A percentile compares a stretch with the other conserved stretches of the same genome.
Conservation (phyloP, 257 asterid species). For the Solanum verrucosum region DNA sequence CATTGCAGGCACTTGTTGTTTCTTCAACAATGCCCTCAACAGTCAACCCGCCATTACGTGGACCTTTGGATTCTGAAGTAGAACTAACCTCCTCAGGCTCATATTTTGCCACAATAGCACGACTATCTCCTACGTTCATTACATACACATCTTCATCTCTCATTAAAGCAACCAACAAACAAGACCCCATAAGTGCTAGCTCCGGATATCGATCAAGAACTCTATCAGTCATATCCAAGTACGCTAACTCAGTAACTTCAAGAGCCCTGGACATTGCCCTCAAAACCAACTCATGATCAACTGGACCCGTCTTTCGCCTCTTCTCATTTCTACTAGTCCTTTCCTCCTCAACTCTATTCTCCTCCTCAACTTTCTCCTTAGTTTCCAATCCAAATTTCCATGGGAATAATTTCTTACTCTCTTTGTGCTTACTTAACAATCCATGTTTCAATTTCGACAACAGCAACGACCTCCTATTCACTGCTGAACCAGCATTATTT, state of each 20-base stretch:
- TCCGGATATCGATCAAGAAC: slow-evolving; percentile 93
- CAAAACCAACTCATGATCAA: slow-evolving; percentile 72
- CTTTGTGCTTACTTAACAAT: slow-evolving; percentile 64
- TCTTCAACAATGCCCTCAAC: slow-evolving; percentile 63
- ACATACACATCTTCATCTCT: slow-evolving; percentile 97
- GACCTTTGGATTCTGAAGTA: slow-evolving; percentile 24
- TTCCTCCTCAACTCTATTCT: slow-evolving; percentile 33
- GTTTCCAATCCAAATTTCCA: slow-evolving; percentile 85
- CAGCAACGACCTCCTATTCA: slow-evolving; percentile 65
- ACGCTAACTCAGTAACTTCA: slow-evolving; percentile 68
- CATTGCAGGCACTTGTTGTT: slow-evolving; percentile 25
- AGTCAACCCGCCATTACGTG: slow-evolving; percentile 26
- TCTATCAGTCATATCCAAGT: slow-evolving; percentile 82
- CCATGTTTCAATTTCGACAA: slow-evolving; percentile 76
- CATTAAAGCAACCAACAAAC: slow-evolving; percentile 86
- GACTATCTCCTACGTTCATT: slow-evolving; percentile 96
- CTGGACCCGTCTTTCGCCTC: slow-evolving; percentile 62
- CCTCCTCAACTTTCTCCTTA: slow-evolving; percentile 49
- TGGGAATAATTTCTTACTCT: slow-evolving; percentile 52
- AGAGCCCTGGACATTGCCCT: slow-evolving; percentile 94
- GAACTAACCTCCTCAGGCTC: slow-evolving; percentile 40
- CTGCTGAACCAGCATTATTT: slow-evolving; percentile 70
- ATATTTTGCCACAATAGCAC: slow-evolving; percentile 87
- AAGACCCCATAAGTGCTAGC: slow-evolving; percentile 97
- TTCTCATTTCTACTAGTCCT: slow-evolving; percentile 29